Conservation (phyloP, 2,329 filamentous ascomycete species). For the Ceratocystis cacaofunesta region DNA sequence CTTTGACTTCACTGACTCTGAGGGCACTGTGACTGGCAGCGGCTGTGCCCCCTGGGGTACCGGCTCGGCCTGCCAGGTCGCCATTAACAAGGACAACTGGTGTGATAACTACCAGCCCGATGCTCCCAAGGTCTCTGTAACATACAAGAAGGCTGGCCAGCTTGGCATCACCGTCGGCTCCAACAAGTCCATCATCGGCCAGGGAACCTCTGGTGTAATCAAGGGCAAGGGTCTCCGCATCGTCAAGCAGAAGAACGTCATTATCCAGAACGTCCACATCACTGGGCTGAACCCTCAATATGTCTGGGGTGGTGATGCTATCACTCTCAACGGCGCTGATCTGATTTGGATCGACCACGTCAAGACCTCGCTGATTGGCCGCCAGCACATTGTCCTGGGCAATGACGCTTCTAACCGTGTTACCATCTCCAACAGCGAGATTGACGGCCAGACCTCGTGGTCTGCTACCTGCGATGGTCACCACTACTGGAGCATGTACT, state of each 20-base stretch:
- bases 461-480: slow-evolving; percentile 43
- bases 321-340: slow-evolving; percentile 35
- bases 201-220: slow-evolving; percentile 38
- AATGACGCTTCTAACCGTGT: slow-evolving; percentile 38
- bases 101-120: slow-evolving; percentile 42
- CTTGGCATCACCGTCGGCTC: slow-evolving; percentile 37
- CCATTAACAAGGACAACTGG: slow-evolving; percentile 45
- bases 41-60: slow-evolving; percentile 47
- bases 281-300: slow-evolving; percentile 42
- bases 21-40: slow-evolving; percentile 36
- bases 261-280: slow-evolving; percentile 45
- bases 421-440: slow-evolving; percentile 45
- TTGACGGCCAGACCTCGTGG: slow-evolving; percentile 39
- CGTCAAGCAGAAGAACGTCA: slow-evolving; percentile 32
- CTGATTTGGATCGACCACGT: slow-evolving; percentile 39
- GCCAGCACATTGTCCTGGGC: slow-evolving; percentile 46
- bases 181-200: slow-evolving; percentile 43
- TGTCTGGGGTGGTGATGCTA: slow-evolving; percentile 46
- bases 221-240: slow-evolving; percentile 42
- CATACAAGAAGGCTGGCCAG: slow-evolving; percentile 37
- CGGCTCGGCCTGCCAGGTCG: slow-evolving; percentile 37
- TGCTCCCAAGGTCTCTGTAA: slow-evolving; percentile 32
- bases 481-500: slow-evolving; percentile 47
- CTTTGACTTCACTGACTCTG: slow-evolving; percentile 40
- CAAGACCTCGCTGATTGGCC: slow-evolving; percentile 42